Conservation (phyloP, 2,329 filamentous ascomycete species). For the Colletotrichum noveboracense region DNA sequence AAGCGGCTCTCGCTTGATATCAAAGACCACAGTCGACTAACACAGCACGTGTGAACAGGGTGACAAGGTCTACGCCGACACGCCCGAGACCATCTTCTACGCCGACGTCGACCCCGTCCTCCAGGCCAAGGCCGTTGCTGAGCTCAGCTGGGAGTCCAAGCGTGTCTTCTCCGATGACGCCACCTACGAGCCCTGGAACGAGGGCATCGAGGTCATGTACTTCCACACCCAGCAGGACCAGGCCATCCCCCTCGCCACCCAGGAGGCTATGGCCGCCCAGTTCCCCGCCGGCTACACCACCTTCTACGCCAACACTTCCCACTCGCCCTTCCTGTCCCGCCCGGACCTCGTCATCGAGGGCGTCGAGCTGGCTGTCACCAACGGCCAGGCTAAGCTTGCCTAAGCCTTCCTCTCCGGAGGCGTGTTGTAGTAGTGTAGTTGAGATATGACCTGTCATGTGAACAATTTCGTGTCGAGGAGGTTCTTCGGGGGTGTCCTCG, state of each 20-base stretch:
- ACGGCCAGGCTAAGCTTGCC: slow-evolving; percentile 6
- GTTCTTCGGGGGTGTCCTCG: background rate
- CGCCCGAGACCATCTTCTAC: slow-evolving; percentile 26
- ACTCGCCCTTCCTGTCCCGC: slow-evolving; percentile 17
- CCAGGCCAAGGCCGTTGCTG: slow-evolving; percentile 16
- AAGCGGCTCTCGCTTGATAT: background rate
- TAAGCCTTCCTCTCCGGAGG: background rate
- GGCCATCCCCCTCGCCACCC: slow-evolving; percentile 24
- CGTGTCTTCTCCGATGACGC: slow-evolving; percentile 26
- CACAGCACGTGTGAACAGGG: background rate
- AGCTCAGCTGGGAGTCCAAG: slow-evolving; percentile 4
- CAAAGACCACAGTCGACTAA: background rate
- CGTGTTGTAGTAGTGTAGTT: background rate
- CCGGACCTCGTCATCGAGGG: slow-evolving; percentile 13
- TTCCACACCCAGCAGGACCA: slow-evolving; percentile 28
- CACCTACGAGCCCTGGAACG: slow-evolving; percentile 30
- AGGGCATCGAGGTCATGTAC: slow-evolving; percentile 30
- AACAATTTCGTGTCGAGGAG: background rate
- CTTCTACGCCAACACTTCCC: slow-evolving; percentile 6
- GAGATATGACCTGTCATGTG: background rate
- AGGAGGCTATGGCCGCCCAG: slow-evolving; percentile 27
- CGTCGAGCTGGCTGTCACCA: slow-evolving; percentile 9
- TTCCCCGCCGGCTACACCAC: slow-evolving; percentile 10
- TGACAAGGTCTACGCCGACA: slow-evolving; percentile 8
- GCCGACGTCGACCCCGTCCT: slow-evolving; percentile 25